Percentiles rank a stretch among this genome's conserved stretches.
Conservation (phyloP, 2,329 filamentous ascomycete genomes). For the Diaporthe helianthi region DNA sequence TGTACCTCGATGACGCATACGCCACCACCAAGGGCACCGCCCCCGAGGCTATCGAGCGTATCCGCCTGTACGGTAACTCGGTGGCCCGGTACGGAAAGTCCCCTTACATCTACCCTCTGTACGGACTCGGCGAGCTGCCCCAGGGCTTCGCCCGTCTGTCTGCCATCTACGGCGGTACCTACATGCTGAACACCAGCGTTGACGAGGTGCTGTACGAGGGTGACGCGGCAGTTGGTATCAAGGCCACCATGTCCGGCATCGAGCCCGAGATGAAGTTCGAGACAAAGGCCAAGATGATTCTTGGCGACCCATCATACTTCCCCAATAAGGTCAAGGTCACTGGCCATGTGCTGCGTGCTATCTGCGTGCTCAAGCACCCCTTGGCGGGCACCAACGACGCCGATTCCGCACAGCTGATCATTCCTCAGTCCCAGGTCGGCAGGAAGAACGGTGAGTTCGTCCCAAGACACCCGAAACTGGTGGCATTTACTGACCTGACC, state of each 20-base stretch:
- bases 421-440: slow-evolving; percentile 96
- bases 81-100: slow-evolving; percentile 98
- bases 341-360: slow-evolving; percentile 92
- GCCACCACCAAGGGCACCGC: slow-evolving; percentile 75
- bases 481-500: slow-evolving; percentile 30
- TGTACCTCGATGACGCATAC: slow-evolving; percentile 91
- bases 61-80: slow-evolving; percentile 95
- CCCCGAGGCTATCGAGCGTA: slow-evolving; percentile 87
- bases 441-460: slow-evolving; percentile 83
- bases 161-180: slow-evolving; percentile 97
- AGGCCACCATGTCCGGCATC: slow-evolving; percentile 92
- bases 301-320: slow-evolving; percentile 98
- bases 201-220: slow-evolving; percentile 88
- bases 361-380: slow-evolving; percentile 97
- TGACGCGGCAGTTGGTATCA: slow-evolving; percentile 90
- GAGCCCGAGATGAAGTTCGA: slow-evolving; percentile 90
- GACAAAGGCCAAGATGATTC: slow-evolving; percentile 94
- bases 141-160: slow-evolving; percentile 97
- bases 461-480: not conserved
- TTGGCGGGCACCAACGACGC: slow-evolving; percentile 86
- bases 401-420: slow-evolving; percentile 94
- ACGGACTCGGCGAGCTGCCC: slow-evolving; percentile 94
- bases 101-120: slow-evolving; percentile 98
- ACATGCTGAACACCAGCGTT: slow-evolving; percentile 97
- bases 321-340: slow-evolving; percentile 84